phyloP scores from a whole-genome alignment of 805 yeast species.

The Ascoidea tarda region DNA sequence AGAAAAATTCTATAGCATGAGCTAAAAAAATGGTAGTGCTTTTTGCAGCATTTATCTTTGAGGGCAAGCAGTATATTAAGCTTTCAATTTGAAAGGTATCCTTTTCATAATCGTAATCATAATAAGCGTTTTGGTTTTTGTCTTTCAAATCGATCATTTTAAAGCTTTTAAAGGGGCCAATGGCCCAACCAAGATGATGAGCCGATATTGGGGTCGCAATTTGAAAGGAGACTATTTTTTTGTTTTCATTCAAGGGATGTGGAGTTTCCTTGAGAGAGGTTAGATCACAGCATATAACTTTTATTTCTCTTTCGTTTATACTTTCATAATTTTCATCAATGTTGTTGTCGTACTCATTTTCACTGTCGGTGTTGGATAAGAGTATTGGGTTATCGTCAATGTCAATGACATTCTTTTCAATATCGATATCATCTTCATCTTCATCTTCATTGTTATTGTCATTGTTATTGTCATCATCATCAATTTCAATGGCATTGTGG shows the following conservation, averaged over 20 bases:
- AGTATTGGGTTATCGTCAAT: constrained; percentile 16
- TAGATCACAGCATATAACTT: constrained; percentile 60
- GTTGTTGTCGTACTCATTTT: constrained; percentile 27
- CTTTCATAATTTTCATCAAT: constrained; percentile 28
- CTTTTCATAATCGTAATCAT: constrained; percentile 20
- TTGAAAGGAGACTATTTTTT: constrained; percentile 61
- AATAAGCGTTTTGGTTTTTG: constrained; percentile 23
- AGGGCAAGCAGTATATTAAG: constrained; percentile 50
- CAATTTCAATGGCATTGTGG: constrained; percentile 3
- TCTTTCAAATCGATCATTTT: constrained; percentile 17
- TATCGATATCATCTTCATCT: constrained; percentile 14
- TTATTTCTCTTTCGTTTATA: constrained; percentile 29
- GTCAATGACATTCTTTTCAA: constrained; percentile 20
- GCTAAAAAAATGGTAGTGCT: constrained; percentile 69
- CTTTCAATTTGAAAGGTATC: constrained; percentile 36
- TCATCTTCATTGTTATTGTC: constrained; percentile 8
- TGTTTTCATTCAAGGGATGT: constrained; percentile 60
- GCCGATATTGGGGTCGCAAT: constrained; percentile 79
- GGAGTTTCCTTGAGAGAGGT: constrained; percentile 54
- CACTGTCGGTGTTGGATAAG: constrained; percentile 17
- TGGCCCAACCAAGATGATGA: constrained; percentile 90
- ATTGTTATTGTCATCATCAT: constrained; percentile 7
- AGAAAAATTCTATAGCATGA: constrained; percentile 69
- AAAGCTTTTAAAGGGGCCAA: constrained; percentile 72
- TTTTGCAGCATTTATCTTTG: constrained; percentile 35